Percentiles rank a stretch among this genome's conserved stretches.
Evolutionary conservation across 78 protist genomes (phyloP).

Genomic region (Tieghemostelium lacteum): DNA sequence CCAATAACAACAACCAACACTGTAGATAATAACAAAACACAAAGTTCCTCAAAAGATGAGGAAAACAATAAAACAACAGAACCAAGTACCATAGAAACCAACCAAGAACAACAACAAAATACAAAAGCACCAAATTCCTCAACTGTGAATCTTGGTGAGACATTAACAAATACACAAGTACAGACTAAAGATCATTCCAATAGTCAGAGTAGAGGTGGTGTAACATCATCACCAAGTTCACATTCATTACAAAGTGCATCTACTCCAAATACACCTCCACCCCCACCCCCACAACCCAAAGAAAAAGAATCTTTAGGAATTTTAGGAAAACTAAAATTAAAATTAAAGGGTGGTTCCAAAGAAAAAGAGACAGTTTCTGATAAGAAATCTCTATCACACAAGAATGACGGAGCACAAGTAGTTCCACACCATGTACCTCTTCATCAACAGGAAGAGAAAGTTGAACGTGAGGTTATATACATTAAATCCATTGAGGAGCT

Average conservation of each 20-base stretch:
- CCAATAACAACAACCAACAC: neutral
- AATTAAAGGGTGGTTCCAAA: neutral
- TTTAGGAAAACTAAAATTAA: neutral
- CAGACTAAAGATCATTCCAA: too few relatives aligned
- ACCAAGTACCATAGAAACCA: neutral
- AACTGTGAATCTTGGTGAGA: too few relatives aligned
- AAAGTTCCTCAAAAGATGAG: too few relatives aligned
- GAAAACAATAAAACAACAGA: too few relatives aligned
- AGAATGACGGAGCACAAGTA: neutral
- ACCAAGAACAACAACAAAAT: neutral
- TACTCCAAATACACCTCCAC: neutral
- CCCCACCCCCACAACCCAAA: constrained; percentile 12
- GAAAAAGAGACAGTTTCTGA: neutral
- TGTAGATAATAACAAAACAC: neutral
- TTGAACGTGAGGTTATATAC: constrained; percentile 32
- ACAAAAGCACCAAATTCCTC: too few relatives aligned
- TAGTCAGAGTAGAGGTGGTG: too few relatives aligned
- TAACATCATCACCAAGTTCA: neutral
- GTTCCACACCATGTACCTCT: neutral
- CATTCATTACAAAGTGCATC: neutral
- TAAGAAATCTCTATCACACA: neutral
- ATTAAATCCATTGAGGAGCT: constrained; percentile 49
- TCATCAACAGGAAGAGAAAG: constrained; percentile 13
- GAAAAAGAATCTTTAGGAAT: neutral
- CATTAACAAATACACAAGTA: too few relatives aligned